Conservation (phyloP, 108 stramenopile species). For the Epithemia pelagica region DNA sequence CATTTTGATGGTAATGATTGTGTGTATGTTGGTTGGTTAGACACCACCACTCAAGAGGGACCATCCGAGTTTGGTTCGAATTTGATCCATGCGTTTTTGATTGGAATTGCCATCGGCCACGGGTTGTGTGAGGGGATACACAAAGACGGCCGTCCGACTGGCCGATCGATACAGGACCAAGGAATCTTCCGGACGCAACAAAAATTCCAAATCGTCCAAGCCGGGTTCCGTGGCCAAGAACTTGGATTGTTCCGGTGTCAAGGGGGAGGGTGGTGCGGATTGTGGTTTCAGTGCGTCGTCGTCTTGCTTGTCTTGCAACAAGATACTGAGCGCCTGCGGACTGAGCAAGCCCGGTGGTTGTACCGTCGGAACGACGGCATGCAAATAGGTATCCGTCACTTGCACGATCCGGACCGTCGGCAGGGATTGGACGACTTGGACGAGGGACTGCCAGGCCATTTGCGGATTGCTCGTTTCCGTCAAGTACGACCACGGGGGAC, state of each 20-base stretch:
- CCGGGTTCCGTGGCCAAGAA: slow-evolving; percentile 11
- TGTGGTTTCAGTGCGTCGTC: slow-evolving; percentile 41
- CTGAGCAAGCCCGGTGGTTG: slow-evolving; percentile 48
- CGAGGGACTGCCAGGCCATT: slow-evolving; percentile 68
- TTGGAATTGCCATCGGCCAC: slow-evolving; percentile 82
- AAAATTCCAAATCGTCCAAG: slow-evolving; percentile 87
- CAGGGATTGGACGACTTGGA: slow-evolving; percentile 34
- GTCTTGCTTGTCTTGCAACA: slow-evolving; percentile 9
- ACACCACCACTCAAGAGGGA: slow-evolving; percentile 54
- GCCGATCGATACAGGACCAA: slow-evolving; percentile 83
- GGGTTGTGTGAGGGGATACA: slow-evolving; percentile 90
- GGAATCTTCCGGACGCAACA: slow-evolving; percentile 79
- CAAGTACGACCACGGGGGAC: slow-evolving; percentile 76
- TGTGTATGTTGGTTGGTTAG: too few species aligned
- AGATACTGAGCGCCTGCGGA: neutral
- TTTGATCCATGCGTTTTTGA: slow-evolving; percentile 74
- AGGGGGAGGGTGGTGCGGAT: slow-evolving; percentile 34
- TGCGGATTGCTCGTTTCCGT: slow-evolving; percentile 62
- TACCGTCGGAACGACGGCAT: slow-evolving; percentile 63
- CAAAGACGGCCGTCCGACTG: slow-evolving; percentile 74
- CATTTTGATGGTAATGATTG: too few species aligned
- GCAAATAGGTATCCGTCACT: slow-evolving; percentile 70
- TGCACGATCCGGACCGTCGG: slow-evolving; percentile 55
- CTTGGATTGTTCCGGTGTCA: neutral
- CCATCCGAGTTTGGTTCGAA: slow-evolving; percentile 72